These are phyloP conservation scores for Melocanna baccifera DNA, from an alignment of 176 grass and related monocot species.

Conservation along the genomic window DNA sequence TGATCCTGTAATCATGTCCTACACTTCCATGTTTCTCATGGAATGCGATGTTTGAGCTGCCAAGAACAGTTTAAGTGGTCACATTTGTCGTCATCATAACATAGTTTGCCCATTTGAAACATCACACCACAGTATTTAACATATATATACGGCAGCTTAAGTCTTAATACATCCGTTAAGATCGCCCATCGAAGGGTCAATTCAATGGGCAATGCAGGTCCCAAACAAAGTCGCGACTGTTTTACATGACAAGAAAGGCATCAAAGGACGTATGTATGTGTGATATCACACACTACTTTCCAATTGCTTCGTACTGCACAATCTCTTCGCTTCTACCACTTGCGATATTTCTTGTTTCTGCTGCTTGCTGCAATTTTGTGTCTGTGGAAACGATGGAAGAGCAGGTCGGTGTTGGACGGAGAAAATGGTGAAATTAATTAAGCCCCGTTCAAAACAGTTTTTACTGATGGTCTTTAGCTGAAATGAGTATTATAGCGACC, in stretches of 20 bases:
- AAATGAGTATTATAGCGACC: too few species aligned
- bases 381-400: background rate
- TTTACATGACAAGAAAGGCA: conserved; percentile 1
- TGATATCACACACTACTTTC: background rate
- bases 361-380: background rate
- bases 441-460: too few species aligned
- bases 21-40: background rate
- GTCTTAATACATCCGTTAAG: background rate
- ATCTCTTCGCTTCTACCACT: background rate
- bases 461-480: too few species aligned
- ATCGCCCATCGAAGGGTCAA: background rate
- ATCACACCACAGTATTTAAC: background rate
- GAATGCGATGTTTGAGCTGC: conserved; percentile 22
- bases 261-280: background rate
- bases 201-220: background rate
- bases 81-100: background rate
- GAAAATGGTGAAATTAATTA: background rate
- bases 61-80: background rate
- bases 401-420: background rate
- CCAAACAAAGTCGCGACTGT: background rate
- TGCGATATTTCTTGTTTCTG: background rate
- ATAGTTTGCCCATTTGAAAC: background rate
- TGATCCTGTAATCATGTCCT: background rate
- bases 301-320: background rate
- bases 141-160: background rate